Evolutionary conservation across 805 yeast genomes (phyloP).

Genomic region (Candida michaelii): DNA sequence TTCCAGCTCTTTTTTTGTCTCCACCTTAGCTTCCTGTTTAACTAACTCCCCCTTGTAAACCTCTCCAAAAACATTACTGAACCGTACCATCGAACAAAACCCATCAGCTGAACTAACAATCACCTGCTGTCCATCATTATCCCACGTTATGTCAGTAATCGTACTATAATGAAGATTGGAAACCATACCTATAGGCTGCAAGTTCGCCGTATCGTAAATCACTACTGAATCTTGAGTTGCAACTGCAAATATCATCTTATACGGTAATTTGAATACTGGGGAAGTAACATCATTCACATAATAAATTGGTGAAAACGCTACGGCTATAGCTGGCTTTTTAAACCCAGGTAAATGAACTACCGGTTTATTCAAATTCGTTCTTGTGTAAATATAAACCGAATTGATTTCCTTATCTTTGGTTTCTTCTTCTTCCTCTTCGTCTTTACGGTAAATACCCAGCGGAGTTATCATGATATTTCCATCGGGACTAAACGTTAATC

Average conservation of each 20-base stretch:
- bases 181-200: constrained; percentile 68
- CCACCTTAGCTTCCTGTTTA: background rate
- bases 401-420: constrained; percentile 42
- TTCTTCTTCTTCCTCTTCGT: constrained; percentile 13
- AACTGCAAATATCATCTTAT: constrained; percentile 85
- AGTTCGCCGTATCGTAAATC: constrained; percentile 75
- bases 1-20: background rate
- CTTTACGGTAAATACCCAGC: constrained; percentile 58
- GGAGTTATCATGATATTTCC: constrained; percentile 75
- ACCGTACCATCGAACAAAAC: constrained; percentile 66
- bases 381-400: constrained; percentile 76
- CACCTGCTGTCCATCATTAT: constrained; percentile 66
- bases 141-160: constrained; percentile 87
- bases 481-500: constrained; percentile 86
- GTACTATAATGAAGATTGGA: constrained; percentile 85
- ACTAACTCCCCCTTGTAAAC: constrained; percentile 4
- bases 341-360: constrained; percentile 77
- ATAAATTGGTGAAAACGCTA: constrained; percentile 69
- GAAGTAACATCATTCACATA: constrained; percentile 35
- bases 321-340: constrained; percentile 79
- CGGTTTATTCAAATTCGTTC: constrained; percentile 71
- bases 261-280: constrained; percentile 58
- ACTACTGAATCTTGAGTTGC: constrained; percentile 87
- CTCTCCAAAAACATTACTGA: constrained; percentile 54
- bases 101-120: constrained; percentile 90